These are phyloP conservation scores for Tilletia walkeri DNA, from an alignment of 1,284 basidiomycete species.

Conservation along the genomic window DNA sequence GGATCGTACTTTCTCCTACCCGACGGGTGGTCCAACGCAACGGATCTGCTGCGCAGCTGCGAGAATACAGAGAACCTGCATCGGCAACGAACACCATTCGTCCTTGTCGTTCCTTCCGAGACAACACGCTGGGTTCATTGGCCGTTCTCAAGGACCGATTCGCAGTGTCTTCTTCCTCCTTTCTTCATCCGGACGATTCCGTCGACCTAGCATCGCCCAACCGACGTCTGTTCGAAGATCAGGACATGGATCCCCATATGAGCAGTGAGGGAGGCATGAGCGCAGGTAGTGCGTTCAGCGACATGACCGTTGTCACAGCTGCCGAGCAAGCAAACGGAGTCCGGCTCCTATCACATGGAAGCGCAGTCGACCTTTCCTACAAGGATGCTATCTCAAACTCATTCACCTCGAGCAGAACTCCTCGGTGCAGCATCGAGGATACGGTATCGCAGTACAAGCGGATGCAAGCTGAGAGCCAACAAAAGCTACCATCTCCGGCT, in stretches of 20 bases:
- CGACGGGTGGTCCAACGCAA: not conserved
- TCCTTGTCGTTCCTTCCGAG: conserved; percentile 5
- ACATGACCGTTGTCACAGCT: not conserved
- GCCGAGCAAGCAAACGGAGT: not conserved
- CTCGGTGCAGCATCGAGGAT: not conserved
- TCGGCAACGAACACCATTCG: not conserved
- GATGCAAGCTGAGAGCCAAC: not conserved
- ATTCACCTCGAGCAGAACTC: not conserved
- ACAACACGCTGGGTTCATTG: not conserved
- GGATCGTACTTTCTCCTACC: not conserved
- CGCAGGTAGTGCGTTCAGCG: not conserved
- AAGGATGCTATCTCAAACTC: not conserved
- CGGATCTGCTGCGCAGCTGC: not conserved
- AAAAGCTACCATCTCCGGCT: not conserved
- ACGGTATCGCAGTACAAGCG: not conserved
- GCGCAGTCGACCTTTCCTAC: not conserved
- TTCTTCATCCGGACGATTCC: no score
- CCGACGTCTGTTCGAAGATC: no score
- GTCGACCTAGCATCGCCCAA: no score
- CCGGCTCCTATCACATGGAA: not conserved
- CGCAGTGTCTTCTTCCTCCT: not conserved
- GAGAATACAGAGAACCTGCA: not conserved
- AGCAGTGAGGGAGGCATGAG: no score
- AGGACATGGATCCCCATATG: no score
- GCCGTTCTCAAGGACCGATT: not conserved